Base-by-base conservation (phyloP, 176 grass and related monocot species). In the Pontederia paniculata region DNA sequence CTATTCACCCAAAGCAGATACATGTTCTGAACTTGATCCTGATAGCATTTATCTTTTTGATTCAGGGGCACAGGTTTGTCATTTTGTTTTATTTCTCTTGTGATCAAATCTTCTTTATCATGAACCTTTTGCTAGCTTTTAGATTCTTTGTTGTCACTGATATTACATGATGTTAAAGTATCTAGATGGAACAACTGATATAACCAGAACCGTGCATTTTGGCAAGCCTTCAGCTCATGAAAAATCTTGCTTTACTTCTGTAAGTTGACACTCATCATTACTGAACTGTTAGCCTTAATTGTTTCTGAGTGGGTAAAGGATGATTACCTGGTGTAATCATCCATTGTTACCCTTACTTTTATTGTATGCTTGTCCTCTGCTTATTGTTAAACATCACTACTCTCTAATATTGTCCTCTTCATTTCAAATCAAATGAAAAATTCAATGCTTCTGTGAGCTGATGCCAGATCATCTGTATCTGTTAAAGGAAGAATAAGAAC, bases 181-280 rank as follows among this genome's bases (percentile, higher is more conserved):
- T 75, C 52, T 91, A 50, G 93, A 98, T 70, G 93, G 93, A 50
- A 98, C 93, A 60, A 98, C 93, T 23, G 93, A 98, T 79, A 98
- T 98, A 72, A 91, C 93, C 63, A 90, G 93, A 69, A 91, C 93
- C 17, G 93, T 98, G 58, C 93, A 98, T 82, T 91, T 91, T 79
- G 86, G 93, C 44, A 91, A 84, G 71, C 93, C 93, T 58, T 91
- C 93, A n/a, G 62, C 74, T 72, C 93, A 98, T 70, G 86, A 88
- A 57, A 98, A 88, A 62, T 84, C 78, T 12, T 98, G 93, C 80
- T 98, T 88, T 72, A 91, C 93, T 73, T 80, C 83, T 82, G 93
- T 98, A 74, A 69, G 86, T 91, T 41, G 12, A 49, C 45, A 21
- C 19, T 41, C 9, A 44, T 45, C 18, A 25, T 28, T 44, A 7